Base-by-base conservation (phyloP, 2,329 filamentous ascomycete genomes). In the Aspergillus amoenus region DNA sequence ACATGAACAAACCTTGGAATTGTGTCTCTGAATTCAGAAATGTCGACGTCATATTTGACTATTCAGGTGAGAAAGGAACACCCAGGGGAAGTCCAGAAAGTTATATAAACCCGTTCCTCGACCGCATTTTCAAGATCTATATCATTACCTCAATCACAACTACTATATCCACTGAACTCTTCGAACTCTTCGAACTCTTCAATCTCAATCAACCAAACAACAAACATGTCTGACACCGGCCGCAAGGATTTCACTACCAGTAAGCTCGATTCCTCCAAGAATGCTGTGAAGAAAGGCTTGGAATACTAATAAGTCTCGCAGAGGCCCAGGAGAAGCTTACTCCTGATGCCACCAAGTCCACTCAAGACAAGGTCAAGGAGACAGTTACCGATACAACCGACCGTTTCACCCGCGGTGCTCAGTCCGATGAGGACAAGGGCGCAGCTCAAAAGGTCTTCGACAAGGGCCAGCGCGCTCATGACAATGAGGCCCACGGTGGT, bases 291-390 rank as follows among this genome's bases (percentile, higher is more conserved):
- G 27, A 24, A 32, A 39, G 43, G 15, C 34, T 21, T 37, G 41
- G 22, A 30, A 24, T 42, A 55, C 57, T 63, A 69, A 77, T 75
- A 27, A 22, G 32, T 17, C 1, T 24, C 30, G 55, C 63, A 77
- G 81, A 85, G 81, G 74, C 79, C 61, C 73, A 76, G 69, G 83
- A 87, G 80, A 76, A 80, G 66, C 61, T 84, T 56, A 84, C 79
- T 66, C 84, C 85, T 58, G 79, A 87, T 72, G 79, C 78, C 69
- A 73, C 79, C 74, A 87, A 88, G 78, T 86, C 84, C 61, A 84
- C 83, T 66, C 74, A 79, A 67, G 76, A 85, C 62, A 84, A 86
- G 79, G 63, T 81, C 61, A 82, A 81, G 71, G 84, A 87, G 73
- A 70, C 73, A 55, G 49, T 82, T 68, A 86, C 83, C 61, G 82